Evolutionary conservation across 2,329 filamentous ascomycete genomes (phyloP).

Genomic region (Neofusicoccum kwambonambiense): DNA sequence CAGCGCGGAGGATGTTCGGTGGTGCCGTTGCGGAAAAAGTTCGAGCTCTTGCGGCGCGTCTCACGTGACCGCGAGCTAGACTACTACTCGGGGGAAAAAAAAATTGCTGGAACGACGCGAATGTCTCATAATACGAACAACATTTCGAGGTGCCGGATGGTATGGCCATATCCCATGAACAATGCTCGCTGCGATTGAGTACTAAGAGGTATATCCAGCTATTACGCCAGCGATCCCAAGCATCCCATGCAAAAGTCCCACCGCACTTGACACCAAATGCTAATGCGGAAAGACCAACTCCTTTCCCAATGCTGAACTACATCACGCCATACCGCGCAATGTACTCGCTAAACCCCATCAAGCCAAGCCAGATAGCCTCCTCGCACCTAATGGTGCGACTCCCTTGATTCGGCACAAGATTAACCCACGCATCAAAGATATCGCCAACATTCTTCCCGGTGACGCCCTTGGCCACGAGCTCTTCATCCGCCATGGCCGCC

Average conservation of each 20-base stretch:
- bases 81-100: no score
- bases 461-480: conserved; percentile 62
- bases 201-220: conserved; percentile 3
- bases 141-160: no score
- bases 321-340: conserved; percentile 18
- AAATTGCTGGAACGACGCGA: background rate
- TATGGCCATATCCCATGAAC: background rate
- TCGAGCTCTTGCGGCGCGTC: background rate
- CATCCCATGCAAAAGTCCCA: background rate
- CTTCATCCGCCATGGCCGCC: conserved; percentile 63
- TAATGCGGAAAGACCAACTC: background rate
- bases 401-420: conserved; percentile 76
- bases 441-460: conserved; percentile 63
- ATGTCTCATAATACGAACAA: no score
- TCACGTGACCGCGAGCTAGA: no score
- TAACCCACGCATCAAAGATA: conserved; percentile 81
- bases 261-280: background rate
- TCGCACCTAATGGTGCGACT: conserved; percentile 81
- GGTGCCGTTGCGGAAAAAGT: background rate
- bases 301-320: background rate
- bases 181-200: background rate
- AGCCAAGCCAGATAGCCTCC: conserved; percentile 75
- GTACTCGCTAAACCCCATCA: conserved; percentile 61
- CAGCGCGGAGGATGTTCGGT: conserved; percentile 5
- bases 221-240: conserved; percentile 5